A percentile compares a stretch with the other conserved stretches of the same genome.
These are phyloP conservation scores for Fusarium sp. DNA, from an alignment of 2,329 filamentous ascomycete species.

Conservation along the genomic window DNA sequence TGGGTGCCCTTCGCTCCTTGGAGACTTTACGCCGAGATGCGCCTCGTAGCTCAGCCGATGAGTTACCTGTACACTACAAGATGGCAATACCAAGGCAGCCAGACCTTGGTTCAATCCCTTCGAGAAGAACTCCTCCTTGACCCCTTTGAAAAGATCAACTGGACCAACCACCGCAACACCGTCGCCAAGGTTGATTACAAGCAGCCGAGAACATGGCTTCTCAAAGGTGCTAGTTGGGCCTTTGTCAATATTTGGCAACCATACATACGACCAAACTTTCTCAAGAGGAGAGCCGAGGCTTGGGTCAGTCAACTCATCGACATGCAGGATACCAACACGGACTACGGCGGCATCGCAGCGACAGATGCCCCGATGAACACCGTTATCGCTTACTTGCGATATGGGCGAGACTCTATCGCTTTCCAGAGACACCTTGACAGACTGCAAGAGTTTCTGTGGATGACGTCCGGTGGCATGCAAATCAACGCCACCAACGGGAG, in stretches of 20 bases:
- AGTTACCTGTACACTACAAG: constrained; percentile 84
- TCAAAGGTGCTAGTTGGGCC: constrained; percentile 82
- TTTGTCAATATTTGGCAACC: constrained; percentile 84
- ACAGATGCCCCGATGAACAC: constrained; percentile 92
- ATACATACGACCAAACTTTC: constrained; percentile 72
- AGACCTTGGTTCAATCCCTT: constrained; percentile 74
- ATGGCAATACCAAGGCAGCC: constrained; percentile 75
- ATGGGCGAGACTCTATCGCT: constrained; percentile 79
- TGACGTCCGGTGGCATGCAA: constrained; percentile 91
- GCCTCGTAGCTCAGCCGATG: constrained; percentile 49
- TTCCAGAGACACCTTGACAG: constrained; percentile 83
- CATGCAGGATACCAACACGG: constrained; percentile 92
- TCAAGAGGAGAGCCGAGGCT: constrained; percentile 79
- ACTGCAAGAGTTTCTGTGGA: constrained; percentile 87
- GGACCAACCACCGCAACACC: constrained; percentile 80
- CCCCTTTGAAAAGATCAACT: constrained; percentile 81
- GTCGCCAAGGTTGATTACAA: constrained; percentile 87
- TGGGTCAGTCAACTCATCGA: constrained; percentile 86
- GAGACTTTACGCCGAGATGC: constrained; percentile 98
- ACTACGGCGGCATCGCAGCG: constrained; percentile 85
- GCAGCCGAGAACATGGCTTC: constrained; percentile 86
- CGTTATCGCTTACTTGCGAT: constrained; percentile 82
- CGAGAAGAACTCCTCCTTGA: constrained; percentile 85
- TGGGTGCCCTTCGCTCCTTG: constrained; percentile 90
- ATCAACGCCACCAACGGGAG: constrained; percentile 96